A percentile compares a stretch with the other conserved stretches of the same genome.
Evolutionary conservation across 257 asterid species (phyloP).

Genomic region (Gardenia jasminoides): DNA sequence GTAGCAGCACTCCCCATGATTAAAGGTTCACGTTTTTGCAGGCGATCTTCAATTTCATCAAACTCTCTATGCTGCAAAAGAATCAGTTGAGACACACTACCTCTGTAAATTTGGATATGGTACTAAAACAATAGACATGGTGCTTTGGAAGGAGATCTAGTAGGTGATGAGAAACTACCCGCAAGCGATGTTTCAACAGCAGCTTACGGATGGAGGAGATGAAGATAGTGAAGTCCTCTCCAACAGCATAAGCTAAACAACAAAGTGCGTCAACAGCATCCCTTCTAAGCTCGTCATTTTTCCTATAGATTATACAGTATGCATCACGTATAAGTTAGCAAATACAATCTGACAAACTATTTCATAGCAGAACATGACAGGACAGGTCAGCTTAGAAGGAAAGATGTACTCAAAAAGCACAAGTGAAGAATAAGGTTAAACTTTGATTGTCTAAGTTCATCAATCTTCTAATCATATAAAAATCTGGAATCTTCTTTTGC

Average conservation of each 20-base stretch:
- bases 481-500: neutral
- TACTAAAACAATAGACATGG: constrained; percentile 1
- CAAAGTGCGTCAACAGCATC: constrained; percentile 95
- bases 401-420: neutral
- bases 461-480: neutral
- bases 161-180: constrained; percentile 40
- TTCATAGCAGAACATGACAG: neutral
- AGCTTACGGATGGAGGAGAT: constrained; percentile 89
- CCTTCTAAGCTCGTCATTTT: constrained; percentile 81
- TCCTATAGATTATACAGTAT: constrained; percentile 47
- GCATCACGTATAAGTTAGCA: neutral
- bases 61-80: constrained; percentile 83
- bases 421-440: neutral
- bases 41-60: constrained; percentile 79
- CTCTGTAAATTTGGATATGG: constrained; percentile 13
- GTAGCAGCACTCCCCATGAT: constrained; percentile 57
- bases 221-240: constrained; percentile 93
- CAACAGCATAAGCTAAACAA: constrained; percentile 94
- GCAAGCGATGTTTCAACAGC: constrained; percentile 74
- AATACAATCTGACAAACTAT: neutral
- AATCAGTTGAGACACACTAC: constrained; percentile 18
- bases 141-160: neutral
- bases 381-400: neutral
- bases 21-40: constrained; percentile 72
- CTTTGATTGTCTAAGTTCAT: neutral